Evolutionary conservation across 768 basidiomycete species (phyloP).

Genomic region (Mycena olivaceomarginata): DNA sequence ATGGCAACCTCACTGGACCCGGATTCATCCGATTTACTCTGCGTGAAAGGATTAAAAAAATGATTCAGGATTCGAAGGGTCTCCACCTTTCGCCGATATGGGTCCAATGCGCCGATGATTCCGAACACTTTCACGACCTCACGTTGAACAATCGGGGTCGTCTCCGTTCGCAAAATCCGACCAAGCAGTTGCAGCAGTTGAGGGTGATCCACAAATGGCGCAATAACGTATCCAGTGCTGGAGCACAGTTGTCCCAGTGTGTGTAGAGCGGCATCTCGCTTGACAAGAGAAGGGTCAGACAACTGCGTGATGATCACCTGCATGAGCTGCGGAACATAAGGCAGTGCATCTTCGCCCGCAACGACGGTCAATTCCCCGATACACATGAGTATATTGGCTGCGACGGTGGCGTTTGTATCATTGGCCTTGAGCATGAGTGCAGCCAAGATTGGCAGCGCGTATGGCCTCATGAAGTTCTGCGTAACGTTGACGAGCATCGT

Average conservation of each 20-base stretch:
- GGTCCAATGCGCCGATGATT: slow-evolving; percentile 96
- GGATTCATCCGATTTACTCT: slow-evolving; percentile 82
- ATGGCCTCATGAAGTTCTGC: slow-evolving; percentile 95
- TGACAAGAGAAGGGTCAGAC: slow-evolving; percentile 91
- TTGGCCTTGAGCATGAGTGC: slow-evolving; percentile 94
- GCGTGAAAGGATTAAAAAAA: not conserved
- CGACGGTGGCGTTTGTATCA: slow-evolving; percentile 90
- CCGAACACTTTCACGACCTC: slow-evolving; percentile 97
- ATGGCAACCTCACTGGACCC: slow-evolving; percentile 74
- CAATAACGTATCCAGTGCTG: slow-evolving; percentile 95
- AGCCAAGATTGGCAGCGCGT: slow-evolving; percentile 95
- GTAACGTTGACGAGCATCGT: slow-evolving; percentile 94
- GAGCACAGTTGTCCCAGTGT: slow-evolving; percentile 97
- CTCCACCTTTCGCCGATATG: slow-evolving; percentile 93
- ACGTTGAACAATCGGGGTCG: slow-evolving; percentile 79
- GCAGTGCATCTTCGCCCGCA: slow-evolving; percentile 93
- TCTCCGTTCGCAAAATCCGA: slow-evolving; percentile 90
- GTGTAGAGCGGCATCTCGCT: slow-evolving; percentile 95
- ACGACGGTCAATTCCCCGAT: slow-evolving; percentile 95
- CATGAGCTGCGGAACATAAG: slow-evolving; percentile 92
- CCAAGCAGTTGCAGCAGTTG: slow-evolving; percentile 91
- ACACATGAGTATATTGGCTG: slow-evolving; percentile 94
- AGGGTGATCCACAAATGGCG: slow-evolving; percentile 93
- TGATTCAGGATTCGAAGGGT: not conserved
- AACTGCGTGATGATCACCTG: slow-evolving; percentile 91